Conservation (phyloP, 1,284 basidiomycete genomes). For the Veloporphyrellus conicus region DNA sequence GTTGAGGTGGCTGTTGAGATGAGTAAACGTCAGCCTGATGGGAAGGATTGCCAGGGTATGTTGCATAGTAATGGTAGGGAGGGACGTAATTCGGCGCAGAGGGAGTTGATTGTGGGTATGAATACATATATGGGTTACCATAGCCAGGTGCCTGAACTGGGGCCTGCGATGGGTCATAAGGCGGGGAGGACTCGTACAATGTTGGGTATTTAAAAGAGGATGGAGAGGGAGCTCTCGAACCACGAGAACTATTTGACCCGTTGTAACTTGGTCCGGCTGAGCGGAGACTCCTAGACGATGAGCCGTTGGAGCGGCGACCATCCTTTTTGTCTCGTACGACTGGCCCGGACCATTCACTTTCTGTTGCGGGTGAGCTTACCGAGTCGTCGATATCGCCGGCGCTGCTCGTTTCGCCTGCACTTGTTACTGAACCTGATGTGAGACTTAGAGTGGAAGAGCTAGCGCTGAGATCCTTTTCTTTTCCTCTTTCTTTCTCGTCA, state of each 20-base stretch:
- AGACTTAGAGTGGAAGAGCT: constrained; percentile 71
- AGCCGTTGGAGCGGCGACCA: constrained; percentile 46
- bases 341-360: constrained; percentile 74
- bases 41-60: constrained; percentile 33
- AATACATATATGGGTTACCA: constrained; percentile 38
- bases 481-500: constrained; percentile 67
- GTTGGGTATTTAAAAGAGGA: constrained; percentile 63
- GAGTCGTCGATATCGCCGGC: constrained; percentile 62
- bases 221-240: constrained; percentile 68
- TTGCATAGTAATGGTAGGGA: constrained; percentile 38
- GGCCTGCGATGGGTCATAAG: constrained; percentile 50
- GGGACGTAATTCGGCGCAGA: constrained; percentile 34
- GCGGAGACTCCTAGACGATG: constrained; percentile 54
- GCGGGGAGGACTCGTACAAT: constrained; percentile 58
- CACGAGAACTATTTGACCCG: constrained; percentile 58
- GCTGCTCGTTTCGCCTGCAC: constrained; percentile 53
- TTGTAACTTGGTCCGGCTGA: constrained; percentile 48
- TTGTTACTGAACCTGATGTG: constrained; percentile 58
- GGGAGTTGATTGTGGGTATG: constrained; percentile 34
- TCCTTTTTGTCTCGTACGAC: constrained; percentile 52
- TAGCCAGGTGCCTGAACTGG: constrained; percentile 38
- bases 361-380: constrained; percentile 64
- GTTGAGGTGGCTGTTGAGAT: constrained; percentile 33
- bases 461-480: constrained; percentile 70
- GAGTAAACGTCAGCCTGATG: constrained; percentile 33